Evolutionary conservation across 2,329 filamentous ascomycete species (phyloP).

Genomic region (Colletotrichum brevisporum): DNA sequence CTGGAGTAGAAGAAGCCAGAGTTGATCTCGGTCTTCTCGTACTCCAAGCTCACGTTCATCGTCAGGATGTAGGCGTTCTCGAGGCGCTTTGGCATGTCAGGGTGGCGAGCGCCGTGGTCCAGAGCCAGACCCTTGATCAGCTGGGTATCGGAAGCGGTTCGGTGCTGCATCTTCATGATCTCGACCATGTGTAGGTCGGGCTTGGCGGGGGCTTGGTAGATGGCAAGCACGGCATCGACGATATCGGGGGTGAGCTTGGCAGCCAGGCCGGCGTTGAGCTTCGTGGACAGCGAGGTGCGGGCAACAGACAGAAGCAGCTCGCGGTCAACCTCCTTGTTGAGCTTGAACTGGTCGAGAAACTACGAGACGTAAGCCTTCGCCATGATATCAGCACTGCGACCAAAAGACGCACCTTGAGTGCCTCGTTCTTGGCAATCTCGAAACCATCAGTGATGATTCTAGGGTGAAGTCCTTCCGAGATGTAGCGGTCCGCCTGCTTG

Average conservation of each 20-base stretch:
- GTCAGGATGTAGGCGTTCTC: constrained; percentile 97
- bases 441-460: constrained; percentile 98
- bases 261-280: constrained; percentile 90
- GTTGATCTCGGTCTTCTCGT: constrained; percentile 99
- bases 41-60: constrained; percentile 96
- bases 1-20: constrained; percentile 99
- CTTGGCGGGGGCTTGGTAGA: constrained; percentile 90
- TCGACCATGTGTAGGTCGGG: constrained; percentile 99
- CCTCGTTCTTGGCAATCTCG: constrained; percentile 94
- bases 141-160: constrained; percentile 94
- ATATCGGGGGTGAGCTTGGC: constrained; percentile 94
- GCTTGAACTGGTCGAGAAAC: constrained; percentile 96
- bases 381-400: neutral
- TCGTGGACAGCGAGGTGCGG: constrained; percentile 93
- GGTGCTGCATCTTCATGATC: constrained; percentile 99
- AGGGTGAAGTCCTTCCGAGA: constrained; percentile 96
- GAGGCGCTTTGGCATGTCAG: constrained; percentile 97
- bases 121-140: constrained; percentile 93
- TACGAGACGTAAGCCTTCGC: constrained; percentile 52
- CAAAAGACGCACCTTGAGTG: constrained; percentile 77
- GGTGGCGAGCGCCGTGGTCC: constrained; percentile 95
- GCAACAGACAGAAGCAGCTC: constrained; percentile 95
- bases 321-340: constrained; percentile 88
- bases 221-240: constrained; percentile 95
- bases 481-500: constrained; percentile 97